Evolutionary conservation across 192 early-diverging fungal genomes (phyloP), one percentile per base, ranked within the genome.

Genomic region (Piromyces sp.): DNA sequence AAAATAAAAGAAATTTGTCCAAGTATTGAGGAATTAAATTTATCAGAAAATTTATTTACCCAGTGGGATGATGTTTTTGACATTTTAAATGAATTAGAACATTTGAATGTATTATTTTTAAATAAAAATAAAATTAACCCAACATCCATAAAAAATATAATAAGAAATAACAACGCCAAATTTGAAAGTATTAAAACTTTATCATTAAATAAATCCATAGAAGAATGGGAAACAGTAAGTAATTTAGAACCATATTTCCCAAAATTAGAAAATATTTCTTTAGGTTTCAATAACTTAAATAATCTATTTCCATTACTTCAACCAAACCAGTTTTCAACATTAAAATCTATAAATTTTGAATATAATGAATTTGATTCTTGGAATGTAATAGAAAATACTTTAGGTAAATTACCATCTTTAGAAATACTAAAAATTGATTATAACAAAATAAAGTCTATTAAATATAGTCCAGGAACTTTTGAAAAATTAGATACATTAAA

Each of bases 21-120:
- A 17, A 30, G 80, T 17, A 86, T 89, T 19, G 81, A 81, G 30
- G 88, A 89, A 82, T 80, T 89, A 78, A 87, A 89, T 83, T 42
- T 89, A 68, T 89, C 87, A 28, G 29, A 86, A 17, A 87, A 85
- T 78, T 79, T 89, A 81, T 81, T 89, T 29, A 29, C 29, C 5
- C 29, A 38, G 2, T 89, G 86, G 86, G 38, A 37, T 15, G 85
- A 84, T 19, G 86, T 87, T 9, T 86, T 85, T 30, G 80, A 80
- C 29, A 88, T 89, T 68, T 83, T 82, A 79, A 9, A 28, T 4
- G 84, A 88, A 42, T 58, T 89, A 13, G 79, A 80, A 28, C 14
- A 79, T 0, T 58, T 89, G 12, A 80, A 81, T 36, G 86, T 86
- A 30, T 82, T 89, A 30, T 84, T 87, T 29, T 80, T 89, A 26